Conservation (phyloP, 495 filamentous ascomycete genomes). For the Staphylotrichum tortipilum region DNA sequence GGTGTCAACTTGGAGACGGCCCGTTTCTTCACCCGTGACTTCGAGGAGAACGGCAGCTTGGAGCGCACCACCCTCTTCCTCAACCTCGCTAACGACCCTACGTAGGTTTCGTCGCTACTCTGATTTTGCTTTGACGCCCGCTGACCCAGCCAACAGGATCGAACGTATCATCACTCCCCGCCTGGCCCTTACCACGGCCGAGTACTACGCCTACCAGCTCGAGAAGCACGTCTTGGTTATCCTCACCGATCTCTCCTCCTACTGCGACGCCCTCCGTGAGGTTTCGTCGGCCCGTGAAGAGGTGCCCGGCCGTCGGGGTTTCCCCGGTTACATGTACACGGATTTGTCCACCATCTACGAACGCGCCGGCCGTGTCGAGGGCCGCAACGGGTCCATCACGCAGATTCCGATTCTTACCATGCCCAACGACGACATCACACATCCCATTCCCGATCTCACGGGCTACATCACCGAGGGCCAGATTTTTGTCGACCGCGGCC, state of each 20-base stretch:
- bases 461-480: constrained; percentile 99
- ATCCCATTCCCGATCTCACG: constrained; percentile 97
- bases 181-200: constrained; percentile 94
- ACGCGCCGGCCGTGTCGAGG: constrained; percentile 94
- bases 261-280: constrained; percentile 97
- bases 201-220: constrained; percentile 99
- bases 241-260: constrained; percentile 93
- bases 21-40: constrained; percentile 96
- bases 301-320: constrained; percentile 98
- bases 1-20: constrained; percentile 99
- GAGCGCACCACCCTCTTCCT: constrained; percentile 95
- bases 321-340: constrained; percentile 99
- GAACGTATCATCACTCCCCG: constrained; percentile 99
- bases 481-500: constrained; percentile 92
- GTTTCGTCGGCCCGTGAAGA: constrained; percentile 97
- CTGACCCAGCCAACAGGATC: constrained; percentile 53
- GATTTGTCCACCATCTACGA: constrained; percentile 99
- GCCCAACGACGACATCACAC: constrained; percentile 99
- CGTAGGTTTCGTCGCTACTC: constrained; percentile 54
- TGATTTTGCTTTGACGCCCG: not conserved
- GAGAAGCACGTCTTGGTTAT: constrained; percentile 99
- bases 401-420: constrained; percentile 98
- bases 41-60: constrained; percentile 98
- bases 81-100: constrained; percentile 98
- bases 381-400: constrained; percentile 95